Percentiles rank a stretch among this genome's conserved stretches.
Conservation (phyloP, 225 moss, liverwort and hornwort species). For the Anthoceros angustus region DNA sequence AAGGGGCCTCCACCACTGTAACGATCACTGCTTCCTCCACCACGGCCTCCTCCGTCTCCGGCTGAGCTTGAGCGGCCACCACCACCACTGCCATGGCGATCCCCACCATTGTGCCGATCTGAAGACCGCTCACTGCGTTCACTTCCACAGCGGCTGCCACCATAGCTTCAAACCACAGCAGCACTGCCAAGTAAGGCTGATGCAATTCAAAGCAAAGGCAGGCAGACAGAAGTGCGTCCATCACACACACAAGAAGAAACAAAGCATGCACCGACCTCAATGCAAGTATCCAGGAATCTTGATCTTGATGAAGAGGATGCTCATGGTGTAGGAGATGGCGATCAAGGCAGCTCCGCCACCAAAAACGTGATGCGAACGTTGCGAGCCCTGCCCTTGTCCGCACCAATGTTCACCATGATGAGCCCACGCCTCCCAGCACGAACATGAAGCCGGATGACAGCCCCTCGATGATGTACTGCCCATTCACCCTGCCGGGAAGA, state of each 20-base stretch:
- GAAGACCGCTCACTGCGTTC: constrained; percentile 42
- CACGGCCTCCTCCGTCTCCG: constrained; percentile 31
- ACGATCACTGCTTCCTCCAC: constrained; percentile 64
- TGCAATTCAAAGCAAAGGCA: no score
- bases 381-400: constrained; percentile 62
- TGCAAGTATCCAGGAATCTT: constrained; percentile 86
- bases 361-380: constrained; percentile 78
- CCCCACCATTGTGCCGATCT: constrained; percentile 52
- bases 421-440: constrained; percentile 74
- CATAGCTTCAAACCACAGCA: constrained; percentile 8
- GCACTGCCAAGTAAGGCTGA: no score
- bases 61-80: constrained; percentile 19
- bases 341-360: constrained; percentile 61
- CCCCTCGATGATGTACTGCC: constrained; percentile 94
- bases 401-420: constrained; percentile 70
- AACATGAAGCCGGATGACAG: constrained; percentile 93
- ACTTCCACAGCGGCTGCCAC: constrained; percentile 19
- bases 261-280: constrained; percentile 2
- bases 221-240: no score
- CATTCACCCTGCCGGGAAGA: constrained; percentile 75
- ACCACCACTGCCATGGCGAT: constrained; percentile 8
- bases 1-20: constrained; percentile 75
- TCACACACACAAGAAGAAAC: no score
- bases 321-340: constrained; percentile 71
- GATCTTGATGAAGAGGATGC: constrained; percentile 85